Conservation (phyloP, 1,284 basidiomycete species). For the Boletus hoseneyae region DNA sequence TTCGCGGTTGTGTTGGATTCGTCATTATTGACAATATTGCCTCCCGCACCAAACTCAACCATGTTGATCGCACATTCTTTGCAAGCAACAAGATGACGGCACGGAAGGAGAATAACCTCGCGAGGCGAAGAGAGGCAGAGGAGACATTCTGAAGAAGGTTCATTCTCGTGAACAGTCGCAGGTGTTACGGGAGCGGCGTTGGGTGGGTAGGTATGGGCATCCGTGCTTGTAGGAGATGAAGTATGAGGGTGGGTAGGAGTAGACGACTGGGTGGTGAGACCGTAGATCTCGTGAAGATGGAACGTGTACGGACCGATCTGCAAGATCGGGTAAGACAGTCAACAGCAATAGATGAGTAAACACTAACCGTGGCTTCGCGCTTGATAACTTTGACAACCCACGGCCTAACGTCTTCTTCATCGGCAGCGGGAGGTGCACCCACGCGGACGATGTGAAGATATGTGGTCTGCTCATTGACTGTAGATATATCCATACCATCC, state of each 20-base stretch:
- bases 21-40: slow-evolving; percentile 65
- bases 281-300: slow-evolving; percentile 90
- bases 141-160: slow-evolving; percentile 82
- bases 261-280: slow-evolving; percentile 64
- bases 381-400: slow-evolving; percentile 91
- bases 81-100: slow-evolving; percentile 88
- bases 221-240: slow-evolving; percentile 36
- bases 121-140: slow-evolving; percentile 82
- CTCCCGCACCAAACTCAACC: slow-evolving; percentile 92
- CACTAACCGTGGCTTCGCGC: slow-evolving; percentile 72
- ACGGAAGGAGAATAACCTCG: slow-evolving; percentile 87
- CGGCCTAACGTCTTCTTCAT: slow-evolving; percentile 51
- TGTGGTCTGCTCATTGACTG: slow-evolving; percentile 80
- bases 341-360: slow-evolving; percentile 1
- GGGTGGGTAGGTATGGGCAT: slow-evolving; percentile 55
- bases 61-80: slow-evolving; percentile 90
- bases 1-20: slow-evolving; percentile 33
- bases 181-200: slow-evolving; percentile 28
- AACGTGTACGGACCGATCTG: slow-evolving; percentile 87
- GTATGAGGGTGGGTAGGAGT: slow-evolving; percentile 39
- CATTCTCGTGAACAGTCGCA: slow-evolving; percentile 51
- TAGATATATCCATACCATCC: slow-evolving; percentile 57
- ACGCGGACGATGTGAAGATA: slow-evolving; percentile 82
- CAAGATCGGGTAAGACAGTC: slow-evolving; percentile 4
- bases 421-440: slow-evolving; percentile 39